These are phyloP conservation scores for Aspergillus sp. DNA, from an alignment of 2,329 filamentous ascomycete species.

Conservation along the genomic window DNA sequence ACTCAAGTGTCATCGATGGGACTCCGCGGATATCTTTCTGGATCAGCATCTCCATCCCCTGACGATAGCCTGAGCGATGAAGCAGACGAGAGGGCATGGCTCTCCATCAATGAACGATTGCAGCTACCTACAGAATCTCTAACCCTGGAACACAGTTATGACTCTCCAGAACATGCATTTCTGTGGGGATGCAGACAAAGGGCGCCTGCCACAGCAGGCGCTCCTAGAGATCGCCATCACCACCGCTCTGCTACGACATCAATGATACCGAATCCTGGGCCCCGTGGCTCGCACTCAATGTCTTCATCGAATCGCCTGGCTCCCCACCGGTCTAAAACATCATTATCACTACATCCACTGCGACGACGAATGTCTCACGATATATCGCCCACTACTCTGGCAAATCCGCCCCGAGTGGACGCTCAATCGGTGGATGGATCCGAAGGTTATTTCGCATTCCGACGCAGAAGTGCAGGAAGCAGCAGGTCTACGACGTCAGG, in stretches of 20 bases:
- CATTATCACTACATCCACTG: constrained; percentile 18
- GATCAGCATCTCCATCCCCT: constrained; percentile 26
- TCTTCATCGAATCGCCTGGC: constrained; percentile 5
- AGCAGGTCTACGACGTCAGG: constrained; percentile 24
- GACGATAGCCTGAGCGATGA: constrained; percentile 23
- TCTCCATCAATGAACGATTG: constrained; percentile 39
- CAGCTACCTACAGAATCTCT: constrained; percentile 33
- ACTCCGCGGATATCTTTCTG: constrained; percentile 20
- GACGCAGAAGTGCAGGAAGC: constrained; percentile 10
- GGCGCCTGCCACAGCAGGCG: neutral
- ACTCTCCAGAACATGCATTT: neutral
- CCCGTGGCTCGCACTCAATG: constrained; percentile 12
- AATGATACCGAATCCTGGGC: constrained; percentile 19
- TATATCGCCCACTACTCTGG: constrained; percentile 8
- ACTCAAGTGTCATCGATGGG: constrained; percentile 19
- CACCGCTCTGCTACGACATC: constrained; percentile 37
- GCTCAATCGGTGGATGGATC: constrained; percentile 12
- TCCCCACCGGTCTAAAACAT: constrained; percentile 13
- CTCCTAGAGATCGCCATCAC: constrained; percentile 25
- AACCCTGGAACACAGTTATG: neutral
- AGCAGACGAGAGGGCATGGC: constrained; percentile 38
- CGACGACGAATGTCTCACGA: constrained; percentile 15
- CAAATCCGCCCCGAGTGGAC: constrained; percentile 7
- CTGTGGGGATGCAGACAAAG: neutral
- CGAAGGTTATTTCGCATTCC: constrained; percentile 25